A percentile compares a stretch with the other conserved stretches of the same genome.
These are phyloP conservation scores for Lactarius hengduanensis DNA, from an alignment of 768 basidiomycete genomes.

Conservation along the genomic window DNA sequence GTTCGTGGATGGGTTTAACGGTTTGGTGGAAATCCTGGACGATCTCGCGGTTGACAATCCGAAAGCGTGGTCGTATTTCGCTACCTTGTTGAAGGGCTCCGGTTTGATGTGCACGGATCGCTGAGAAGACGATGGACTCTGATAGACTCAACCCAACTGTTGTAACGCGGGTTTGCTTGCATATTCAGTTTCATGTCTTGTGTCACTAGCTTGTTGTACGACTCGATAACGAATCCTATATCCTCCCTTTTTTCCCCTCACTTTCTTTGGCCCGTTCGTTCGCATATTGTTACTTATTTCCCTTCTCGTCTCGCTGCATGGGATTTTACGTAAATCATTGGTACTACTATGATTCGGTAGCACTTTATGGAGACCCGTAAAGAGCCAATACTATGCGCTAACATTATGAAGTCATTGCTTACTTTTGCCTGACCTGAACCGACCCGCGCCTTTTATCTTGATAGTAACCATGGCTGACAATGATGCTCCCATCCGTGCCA, in stretches of 20 bases:
- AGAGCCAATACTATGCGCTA: conserved; percentile 11
- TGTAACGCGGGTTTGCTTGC: conserved; percentile 20
- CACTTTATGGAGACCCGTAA: conserved; percentile 8
- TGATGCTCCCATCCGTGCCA: conserved; percentile 68
- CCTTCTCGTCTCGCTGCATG: conserved; percentile 11
- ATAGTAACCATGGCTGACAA: conserved; percentile 36
- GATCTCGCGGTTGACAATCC: conserved; percentile 91
- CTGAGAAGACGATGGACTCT: conserved; percentile 58
- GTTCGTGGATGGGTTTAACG: conserved; percentile 74
- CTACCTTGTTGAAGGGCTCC: conserved; percentile 69
- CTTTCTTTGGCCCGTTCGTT: conserved; percentile 25
- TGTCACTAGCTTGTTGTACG: conserved; percentile 28
- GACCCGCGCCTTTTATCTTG: not conserved
- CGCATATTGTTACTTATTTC: conserved; percentile 19
- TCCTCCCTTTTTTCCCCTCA: conserved; percentile 19
- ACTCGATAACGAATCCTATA: conserved; percentile 23
- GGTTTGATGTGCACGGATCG: conserved; percentile 56
- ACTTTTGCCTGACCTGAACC: not conserved
- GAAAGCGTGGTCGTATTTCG: conserved; percentile 75
- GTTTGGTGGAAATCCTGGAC: conserved; percentile 74
- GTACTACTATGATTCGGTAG: not conserved
- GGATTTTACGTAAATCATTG: conserved; percentile 17
- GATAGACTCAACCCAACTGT: conserved; percentile 49
- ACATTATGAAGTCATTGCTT: conserved; percentile 7
- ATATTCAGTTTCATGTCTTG: conserved; percentile 12